phyloP scores from a whole-genome alignment of 2,329 filamentous ascomycete species.

The Emericellopsis atlantica region DNA sequence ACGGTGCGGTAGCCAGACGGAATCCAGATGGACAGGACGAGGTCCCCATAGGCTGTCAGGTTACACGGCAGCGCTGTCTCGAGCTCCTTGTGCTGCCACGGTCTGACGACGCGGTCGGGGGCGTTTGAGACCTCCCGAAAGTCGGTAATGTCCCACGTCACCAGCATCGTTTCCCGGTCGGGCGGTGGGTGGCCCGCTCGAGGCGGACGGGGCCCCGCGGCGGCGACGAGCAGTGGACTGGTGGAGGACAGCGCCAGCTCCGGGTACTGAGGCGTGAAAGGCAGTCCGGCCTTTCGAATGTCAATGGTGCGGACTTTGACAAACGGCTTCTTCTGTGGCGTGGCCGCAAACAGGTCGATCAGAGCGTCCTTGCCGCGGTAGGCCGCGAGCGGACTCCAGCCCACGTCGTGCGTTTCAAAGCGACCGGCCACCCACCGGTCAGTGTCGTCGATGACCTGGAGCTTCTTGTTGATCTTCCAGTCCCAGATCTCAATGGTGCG shows the following conservation, averaged over 20 bases:
- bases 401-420: slow-evolving; percentile 19
- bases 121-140: slow-evolving; percentile 10
- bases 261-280: slow-evolving; percentile 22
- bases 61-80: slow-evolving; percentile 24
- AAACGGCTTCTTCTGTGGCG: slow-evolving; percentile 22
- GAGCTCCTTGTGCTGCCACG: slow-evolving; percentile 23
- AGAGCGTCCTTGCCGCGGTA: slow-evolving; percentile 17
- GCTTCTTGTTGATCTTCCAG: slow-evolving; percentile 23
- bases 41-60: slow-evolving; percentile 22
- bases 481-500: slow-evolving; percentile 25
- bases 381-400: slow-evolving; percentile 18
- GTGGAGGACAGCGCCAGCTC: slow-evolving; percentile 26
- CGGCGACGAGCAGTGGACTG: slow-evolving; percentile 22
- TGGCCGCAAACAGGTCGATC: slow-evolving; percentile 19
- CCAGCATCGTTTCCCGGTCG: slow-evolving; percentile 21
- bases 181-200: slow-evolving; percentile 22
- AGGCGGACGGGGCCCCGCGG: slow-evolving; percentile 24
- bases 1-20: slow-evolving; percentile 22
- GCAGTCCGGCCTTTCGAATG: slow-evolving; percentile 18
- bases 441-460: slow-evolving; percentile 22
- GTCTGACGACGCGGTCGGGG: slow-evolving; percentile 21
- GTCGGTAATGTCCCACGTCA: slow-evolving; percentile 23
- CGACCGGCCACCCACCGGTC: slow-evolving; percentile 24
- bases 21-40: slow-evolving; percentile 27
- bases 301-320: slow-evolving; percentile 20